phyloP scores from a whole-genome alignment of 305 asterid species.

The Lippia alba region DNA sequence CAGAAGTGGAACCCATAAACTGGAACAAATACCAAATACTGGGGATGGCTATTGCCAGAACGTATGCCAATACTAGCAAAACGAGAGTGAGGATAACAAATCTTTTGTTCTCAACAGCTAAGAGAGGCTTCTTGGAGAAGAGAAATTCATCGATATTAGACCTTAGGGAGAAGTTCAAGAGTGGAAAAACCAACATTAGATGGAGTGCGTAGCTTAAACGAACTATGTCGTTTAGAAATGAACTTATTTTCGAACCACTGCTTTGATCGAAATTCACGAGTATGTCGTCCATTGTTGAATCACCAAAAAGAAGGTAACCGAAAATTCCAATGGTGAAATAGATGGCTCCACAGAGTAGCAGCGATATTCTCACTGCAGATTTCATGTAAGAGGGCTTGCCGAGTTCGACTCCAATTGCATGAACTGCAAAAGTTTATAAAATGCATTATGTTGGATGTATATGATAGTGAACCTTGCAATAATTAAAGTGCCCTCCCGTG shows the following conservation, averaged over 20 bases:
- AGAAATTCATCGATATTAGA: constrained; percentile 78
- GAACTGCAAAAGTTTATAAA: constrained; percentile 51
- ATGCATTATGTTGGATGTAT: too few species aligned
- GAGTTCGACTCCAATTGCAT: constrained; percentile 84
- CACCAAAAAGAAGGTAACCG: constrained; percentile 97
- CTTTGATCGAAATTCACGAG: constrained; percentile 78
- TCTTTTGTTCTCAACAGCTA: constrained; percentile 60
- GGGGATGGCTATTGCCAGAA: constrained; percentile 74
- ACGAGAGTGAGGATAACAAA: constrained; percentile 61
- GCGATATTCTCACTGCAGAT: constrained; percentile 68
- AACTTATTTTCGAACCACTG: constrained; percentile 52
- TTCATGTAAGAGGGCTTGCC: constrained; percentile 77
- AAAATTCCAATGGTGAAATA: constrained; percentile 79
- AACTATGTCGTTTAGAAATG: constrained; percentile 62
- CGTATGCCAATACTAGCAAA: constrained; percentile 60
- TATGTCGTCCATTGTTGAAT: constrained; percentile 82
- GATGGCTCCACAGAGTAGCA: constrained; percentile 66
- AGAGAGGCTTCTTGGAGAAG: constrained; percentile 57
- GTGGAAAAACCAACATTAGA: constrained; percentile 82
- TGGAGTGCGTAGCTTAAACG: constrained; percentile 87
- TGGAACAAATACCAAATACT: constrained; percentile 94
- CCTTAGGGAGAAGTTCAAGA: constrained; percentile 83
- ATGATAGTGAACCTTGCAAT: too few species aligned
- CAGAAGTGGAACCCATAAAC: constrained; percentile 92
- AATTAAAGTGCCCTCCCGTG: too few species aligned